phyloP scores from a whole-genome alignment of 345 rosid genomes.

The Eucalyptus curtisii region DNA sequence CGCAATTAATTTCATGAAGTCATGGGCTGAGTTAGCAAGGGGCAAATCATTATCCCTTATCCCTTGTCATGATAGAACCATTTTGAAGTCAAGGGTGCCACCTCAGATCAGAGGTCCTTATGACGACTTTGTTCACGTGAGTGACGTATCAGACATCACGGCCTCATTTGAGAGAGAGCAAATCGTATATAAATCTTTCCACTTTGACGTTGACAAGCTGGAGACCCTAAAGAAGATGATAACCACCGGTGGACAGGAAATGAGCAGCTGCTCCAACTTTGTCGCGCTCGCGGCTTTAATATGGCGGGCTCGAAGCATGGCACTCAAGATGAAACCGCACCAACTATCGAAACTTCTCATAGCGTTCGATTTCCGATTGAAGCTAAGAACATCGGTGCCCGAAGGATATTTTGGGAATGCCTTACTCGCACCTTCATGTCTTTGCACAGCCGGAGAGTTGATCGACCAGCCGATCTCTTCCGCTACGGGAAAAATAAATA shows the following conservation, averaged over 20 bases:
- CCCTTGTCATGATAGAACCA: not conserved
- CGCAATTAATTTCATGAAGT: constrained; percentile 30
- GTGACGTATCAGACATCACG: not conserved
- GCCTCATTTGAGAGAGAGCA: not conserved
- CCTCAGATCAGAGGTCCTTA: not conserved
- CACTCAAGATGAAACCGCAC: not conserved
- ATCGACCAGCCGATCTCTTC: not conserved
- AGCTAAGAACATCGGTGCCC: not conserved
- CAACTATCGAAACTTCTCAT: not conserved
- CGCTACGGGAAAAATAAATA: not conserved
- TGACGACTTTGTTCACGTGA: not conserved
- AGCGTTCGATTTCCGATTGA: not conserved
- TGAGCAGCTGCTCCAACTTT: not conserved
- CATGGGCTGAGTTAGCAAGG: constrained; percentile 27
- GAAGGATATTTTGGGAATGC: not conserved
- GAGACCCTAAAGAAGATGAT: not conserved
- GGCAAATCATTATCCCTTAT: not conserved
- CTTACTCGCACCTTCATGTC: not conserved
- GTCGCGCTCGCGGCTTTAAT: not conserved
- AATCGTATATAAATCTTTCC: not conserved
- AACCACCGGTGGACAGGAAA: not conserved
- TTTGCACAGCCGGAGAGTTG: not conserved
- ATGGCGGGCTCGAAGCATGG: not conserved
- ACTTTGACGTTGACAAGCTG: not conserved
- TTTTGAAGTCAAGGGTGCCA: not conserved